Evolutionary conservation across 2,329 filamentous ascomycete genomes (phyloP), one percentile per base, ranked within the genome.

Genomic region (Boeremia lycopersici): DNA sequence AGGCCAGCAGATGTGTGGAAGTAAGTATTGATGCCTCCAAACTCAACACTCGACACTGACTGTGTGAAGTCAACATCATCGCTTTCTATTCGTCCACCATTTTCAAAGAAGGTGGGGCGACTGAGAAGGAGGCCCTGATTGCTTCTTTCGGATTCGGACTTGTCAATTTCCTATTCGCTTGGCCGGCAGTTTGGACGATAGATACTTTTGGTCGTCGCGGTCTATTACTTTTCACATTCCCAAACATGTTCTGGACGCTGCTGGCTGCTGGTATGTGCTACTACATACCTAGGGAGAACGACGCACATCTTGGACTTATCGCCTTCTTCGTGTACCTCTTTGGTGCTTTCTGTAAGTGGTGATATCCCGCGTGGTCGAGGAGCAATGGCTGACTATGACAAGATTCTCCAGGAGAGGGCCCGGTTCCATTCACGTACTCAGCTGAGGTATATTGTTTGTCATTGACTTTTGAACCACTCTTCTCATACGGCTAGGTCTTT

Each of bases 111-210:
- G 80, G 78, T 2, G 79, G 79, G 1, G 77, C 78, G n/a, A 74
- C 72, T 3, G 50, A 70, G 13, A 72, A 70, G 15, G 63, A 75
- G 38, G 62, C 78, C 6, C 70, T 87, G n/a, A 72, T 85, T 15
- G 83, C 81, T 0, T 84, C 83, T 0, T 82, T 81, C 63, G 84
- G 84, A 0, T 86, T 85, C 55, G 85, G 85, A 3, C 70, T 86
- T 0, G 77, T 85, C 49, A 85, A 82, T 59, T 86, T 85, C 59
- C 39, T 85, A 42, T 86, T 86, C 60, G 83, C 84, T 0, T 81
- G 80, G 55, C 84, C 84, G 0, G 83, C 84, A 1, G 72, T 87
- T 31, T 86, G 78, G 78, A 83, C 83, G 3, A 86, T 86, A 60
- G 69, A 72, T 47, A 72, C 68, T 1, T 74, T 71, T 40, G 84